These are phyloP conservation scores for Stereum hirsutum DNA, from an alignment of 1,284 basidiomycete genomes.

Conservation along the genomic window DNA sequence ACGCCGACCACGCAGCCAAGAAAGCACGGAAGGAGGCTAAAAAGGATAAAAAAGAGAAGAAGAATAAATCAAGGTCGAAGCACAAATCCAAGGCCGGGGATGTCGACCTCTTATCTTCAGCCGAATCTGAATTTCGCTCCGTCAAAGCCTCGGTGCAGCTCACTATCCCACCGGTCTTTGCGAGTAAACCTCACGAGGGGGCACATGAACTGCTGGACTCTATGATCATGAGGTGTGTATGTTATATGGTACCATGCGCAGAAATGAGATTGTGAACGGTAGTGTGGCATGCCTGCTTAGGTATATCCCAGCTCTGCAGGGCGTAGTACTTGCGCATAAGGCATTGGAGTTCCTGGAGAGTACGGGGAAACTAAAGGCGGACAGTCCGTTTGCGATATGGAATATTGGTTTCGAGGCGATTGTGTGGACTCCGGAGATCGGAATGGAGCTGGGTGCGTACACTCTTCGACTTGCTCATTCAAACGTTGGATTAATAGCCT, in stretches of 20 bases:
- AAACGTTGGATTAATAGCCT: not conserved
- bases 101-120: constrained; percentile 10
- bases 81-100: constrained; percentile 27
- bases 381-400: constrained; percentile 83
- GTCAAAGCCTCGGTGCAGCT: constrained; percentile 61
- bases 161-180: constrained; percentile 80
- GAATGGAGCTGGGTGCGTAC: constrained; percentile 72
- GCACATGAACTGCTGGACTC: constrained; percentile 86
- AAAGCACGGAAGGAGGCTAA: constrained; percentile 18
- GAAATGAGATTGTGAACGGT: constrained; percentile 7
- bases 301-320: constrained; percentile 81
- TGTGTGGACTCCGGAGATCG: constrained; percentile 85
- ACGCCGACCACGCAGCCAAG: constrained; percentile 10
- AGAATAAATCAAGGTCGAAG: constrained; percentile 25
- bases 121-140: constrained; percentile 53
- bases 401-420: constrained; percentile 75
- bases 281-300: constrained; percentile 33
- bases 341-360: constrained; percentile 63
- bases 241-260: not conserved
- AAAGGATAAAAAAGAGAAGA: constrained; percentile 36
- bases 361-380: constrained; percentile 68
- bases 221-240: constrained; percentile 83
- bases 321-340: constrained; percentile 85
- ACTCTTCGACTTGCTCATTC: not conserved
- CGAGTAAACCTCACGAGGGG: constrained; percentile 59